phyloP scores from a whole-genome alignment of 805 yeast species.

The Myxozyma geophila region DNA sequence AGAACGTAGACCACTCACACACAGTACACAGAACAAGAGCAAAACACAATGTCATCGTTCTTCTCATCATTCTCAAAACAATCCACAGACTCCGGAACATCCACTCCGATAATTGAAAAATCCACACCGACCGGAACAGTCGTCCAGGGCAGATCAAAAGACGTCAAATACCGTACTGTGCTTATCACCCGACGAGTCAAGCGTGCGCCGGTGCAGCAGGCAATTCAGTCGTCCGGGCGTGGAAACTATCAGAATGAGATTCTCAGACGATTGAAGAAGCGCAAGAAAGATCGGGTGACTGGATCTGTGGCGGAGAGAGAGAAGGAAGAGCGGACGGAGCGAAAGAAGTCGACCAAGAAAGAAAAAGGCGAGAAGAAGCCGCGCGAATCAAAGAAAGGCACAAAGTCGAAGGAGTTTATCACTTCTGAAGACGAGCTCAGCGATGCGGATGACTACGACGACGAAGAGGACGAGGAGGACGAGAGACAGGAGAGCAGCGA shows the following conservation, averaged over 20 bases:
- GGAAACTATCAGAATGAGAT: conserved; percentile 22
- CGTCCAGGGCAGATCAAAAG: conserved; percentile 14
- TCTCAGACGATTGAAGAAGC: conserved; percentile 25
- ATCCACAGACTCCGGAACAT: neutral
- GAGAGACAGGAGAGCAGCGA: conserved; percentile 10
- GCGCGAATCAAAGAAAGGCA: conserved; percentile 6
- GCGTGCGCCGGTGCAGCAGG: conserved; percentile 14
- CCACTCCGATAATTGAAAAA: neutral
- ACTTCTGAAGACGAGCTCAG: conserved; percentile 41
- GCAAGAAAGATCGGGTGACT: conserved; percentile 19
- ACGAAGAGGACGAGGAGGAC: conserved; percentile 43
- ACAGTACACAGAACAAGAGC: neutral
- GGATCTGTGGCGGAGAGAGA: conserved; percentile 12
- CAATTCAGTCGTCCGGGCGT: conserved; percentile 2
- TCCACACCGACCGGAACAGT: conserved; percentile 2
- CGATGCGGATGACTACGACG: conserved; percentile 49
- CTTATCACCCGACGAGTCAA: conserved; percentile 24
- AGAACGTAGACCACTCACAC: neutral
- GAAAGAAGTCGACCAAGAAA: conserved; percentile 10
- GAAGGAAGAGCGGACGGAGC: conserved; percentile 18
- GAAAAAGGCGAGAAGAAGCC: conserved; percentile 7
- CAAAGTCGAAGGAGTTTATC: conserved; percentile 23
- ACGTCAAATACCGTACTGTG: conserved; percentile 25
- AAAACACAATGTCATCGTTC: conserved; percentile 16
- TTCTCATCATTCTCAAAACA: conserved; percentile 9